These are phyloP conservation scores for Glomus cerebriforme DNA, from an alignment of 192 early-diverging fungal genomes.

Conservation along the genomic window DNA sequence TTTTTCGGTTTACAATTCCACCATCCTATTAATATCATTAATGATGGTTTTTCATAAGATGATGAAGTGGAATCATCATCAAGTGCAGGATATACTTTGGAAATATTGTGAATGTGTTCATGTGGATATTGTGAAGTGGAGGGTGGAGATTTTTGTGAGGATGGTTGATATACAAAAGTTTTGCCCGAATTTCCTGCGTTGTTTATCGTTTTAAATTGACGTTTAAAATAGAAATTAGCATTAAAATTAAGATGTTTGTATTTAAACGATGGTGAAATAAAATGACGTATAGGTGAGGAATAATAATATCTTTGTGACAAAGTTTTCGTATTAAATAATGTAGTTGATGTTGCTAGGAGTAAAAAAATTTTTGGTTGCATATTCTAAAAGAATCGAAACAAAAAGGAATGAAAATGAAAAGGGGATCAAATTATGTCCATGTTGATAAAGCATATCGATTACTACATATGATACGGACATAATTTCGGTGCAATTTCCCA, in stretches of 20 bases:
- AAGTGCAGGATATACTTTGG: not conserved
- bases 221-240: not conserved
- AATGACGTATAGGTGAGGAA: not conserved
- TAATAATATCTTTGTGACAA: not conserved
- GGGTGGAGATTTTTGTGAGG: not conserved
- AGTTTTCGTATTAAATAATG: constrained; percentile 9
- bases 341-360: not conserved
- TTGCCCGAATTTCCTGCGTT: not conserved
- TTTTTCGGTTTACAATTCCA: constrained; percentile 21
- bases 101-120: not conserved
- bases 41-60: constrained; percentile 8
- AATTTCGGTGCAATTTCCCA: too few species aligned
- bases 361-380: not conserved
- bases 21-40: constrained; percentile 31
- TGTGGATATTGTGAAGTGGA: not conserved
- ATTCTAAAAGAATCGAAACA: too few species aligned
- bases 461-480: too few species aligned
- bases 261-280: not conserved
- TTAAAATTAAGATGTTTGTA: not conserved
- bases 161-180: constrained; percentile 15
- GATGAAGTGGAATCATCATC: not conserved
- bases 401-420: too few species aligned
- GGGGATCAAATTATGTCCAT: too few species aligned
- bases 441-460: too few species aligned
- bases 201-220: not conserved